These are phyloP conservation scores for Lactarius vividus DNA, from an alignment of 768 basidiomycete genomes.

Conservation along the genomic window DNA sequence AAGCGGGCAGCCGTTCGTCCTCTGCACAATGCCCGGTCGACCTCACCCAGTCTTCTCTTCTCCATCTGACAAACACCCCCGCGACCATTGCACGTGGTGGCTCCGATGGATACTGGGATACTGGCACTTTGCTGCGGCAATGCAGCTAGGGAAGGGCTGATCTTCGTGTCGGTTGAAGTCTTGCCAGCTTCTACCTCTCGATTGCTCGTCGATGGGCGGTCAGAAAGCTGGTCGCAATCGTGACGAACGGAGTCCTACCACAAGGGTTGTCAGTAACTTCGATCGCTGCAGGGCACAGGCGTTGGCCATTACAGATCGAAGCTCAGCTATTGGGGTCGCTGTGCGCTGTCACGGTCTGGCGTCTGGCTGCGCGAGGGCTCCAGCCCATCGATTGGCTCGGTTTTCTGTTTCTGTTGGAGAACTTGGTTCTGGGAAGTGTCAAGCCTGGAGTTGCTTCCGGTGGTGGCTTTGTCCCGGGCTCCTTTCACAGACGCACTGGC, in stretches of 20 bases:
- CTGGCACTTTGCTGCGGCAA: not conserved
- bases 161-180: not conserved
- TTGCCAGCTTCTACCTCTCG: not conserved
- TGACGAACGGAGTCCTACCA: not conserved
- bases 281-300: not conserved
- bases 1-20: not conserved
- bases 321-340: not conserved
- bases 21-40: not conserved
- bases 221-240: not conserved
- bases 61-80: not conserved
- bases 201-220: not conserved
- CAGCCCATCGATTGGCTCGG: not conserved
- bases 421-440: not conserved
- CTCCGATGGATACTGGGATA: not conserved
- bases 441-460: not conserved
- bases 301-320: not conserved
- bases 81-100: not conserved
- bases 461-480: not conserved
- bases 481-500: not conserved
- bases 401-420: not conserved
- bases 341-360: not conserved
- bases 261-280: not conserved
- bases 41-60: not conserved
- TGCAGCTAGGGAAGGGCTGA: not conserved
- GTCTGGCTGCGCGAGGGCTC: not conserved